Conservation (phyloP, 139 green algal genomes). For the Chlorella sp. region DNA sequence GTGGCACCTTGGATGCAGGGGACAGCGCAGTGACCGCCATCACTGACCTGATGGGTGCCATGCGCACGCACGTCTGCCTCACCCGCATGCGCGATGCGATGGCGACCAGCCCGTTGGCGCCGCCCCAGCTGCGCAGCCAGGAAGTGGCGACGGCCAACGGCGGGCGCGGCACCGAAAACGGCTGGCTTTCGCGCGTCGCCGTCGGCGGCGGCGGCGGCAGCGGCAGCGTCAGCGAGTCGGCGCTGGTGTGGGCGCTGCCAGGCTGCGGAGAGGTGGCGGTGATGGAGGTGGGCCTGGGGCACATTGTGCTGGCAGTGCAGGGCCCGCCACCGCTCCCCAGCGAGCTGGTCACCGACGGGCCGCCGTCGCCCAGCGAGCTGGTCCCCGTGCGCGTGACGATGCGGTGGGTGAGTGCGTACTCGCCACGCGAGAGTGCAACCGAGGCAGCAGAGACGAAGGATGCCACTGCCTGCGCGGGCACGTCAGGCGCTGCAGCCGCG, state of each 20-base stretch:
- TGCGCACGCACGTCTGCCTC: conserved; percentile 1
- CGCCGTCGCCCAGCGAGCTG: background rate
- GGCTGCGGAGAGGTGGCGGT: background rate
- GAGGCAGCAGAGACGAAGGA: background rate
- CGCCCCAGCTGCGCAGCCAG: background rate
- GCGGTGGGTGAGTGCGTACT: background rate
- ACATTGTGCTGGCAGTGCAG: background rate
- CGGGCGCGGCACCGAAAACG: background rate
- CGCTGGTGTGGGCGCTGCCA: background rate
- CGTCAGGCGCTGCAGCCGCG: background rate
- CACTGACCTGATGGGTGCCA: background rate
- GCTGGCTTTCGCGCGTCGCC: too few relatives aligned
- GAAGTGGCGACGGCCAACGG: background rate
- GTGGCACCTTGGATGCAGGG: background rate
- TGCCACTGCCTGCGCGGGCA: background rate
- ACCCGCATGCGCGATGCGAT: background rate
- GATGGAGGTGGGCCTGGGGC: background rate
- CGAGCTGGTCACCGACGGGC: background rate
- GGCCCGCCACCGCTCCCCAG: background rate
- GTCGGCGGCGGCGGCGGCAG: background rate
- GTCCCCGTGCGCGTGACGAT: background rate
- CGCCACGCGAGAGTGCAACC: background rate
- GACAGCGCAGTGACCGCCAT: background rate
- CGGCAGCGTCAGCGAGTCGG: background rate
- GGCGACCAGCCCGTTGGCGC: background rate